These are phyloP conservation scores for Yarrowia sp. DNA, from an alignment of 805 yeast genomes.

Conservation along the genomic window DNA sequence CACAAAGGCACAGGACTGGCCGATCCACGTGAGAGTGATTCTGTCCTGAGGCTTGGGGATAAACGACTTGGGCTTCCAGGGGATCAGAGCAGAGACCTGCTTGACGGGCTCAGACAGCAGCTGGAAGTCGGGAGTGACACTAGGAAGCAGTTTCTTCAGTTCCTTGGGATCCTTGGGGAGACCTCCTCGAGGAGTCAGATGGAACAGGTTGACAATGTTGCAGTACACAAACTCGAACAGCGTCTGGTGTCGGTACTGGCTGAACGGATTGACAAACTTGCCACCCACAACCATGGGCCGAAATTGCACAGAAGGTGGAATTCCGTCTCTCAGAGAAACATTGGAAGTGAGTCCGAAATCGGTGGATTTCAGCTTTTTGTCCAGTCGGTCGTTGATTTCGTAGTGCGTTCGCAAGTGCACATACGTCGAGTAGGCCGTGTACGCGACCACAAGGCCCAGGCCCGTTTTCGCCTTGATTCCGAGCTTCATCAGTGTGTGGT, in stretches of 20 bases:
- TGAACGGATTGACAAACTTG: conserved; percentile 87
- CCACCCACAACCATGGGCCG: conserved; percentile 67
- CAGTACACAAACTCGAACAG: conserved; percentile 82
- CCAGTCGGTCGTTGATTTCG: conserved; percentile 59
- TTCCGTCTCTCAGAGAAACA: conserved; percentile 41
- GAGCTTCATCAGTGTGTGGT: conserved; percentile 27
- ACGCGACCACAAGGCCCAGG: conserved; percentile 51
- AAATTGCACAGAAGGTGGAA: conserved; percentile 49
- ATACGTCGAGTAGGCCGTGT: conserved; percentile 70
- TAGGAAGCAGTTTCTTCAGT: conserved; percentile 65
- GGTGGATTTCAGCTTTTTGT: conserved; percentile 44
- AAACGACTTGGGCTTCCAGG: conserved; percentile 43
- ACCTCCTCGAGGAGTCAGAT: conserved; percentile 64
- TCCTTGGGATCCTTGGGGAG: conserved; percentile 58
- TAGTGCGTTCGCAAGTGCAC: conserved; percentile 62
- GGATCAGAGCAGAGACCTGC: conserved; percentile 44
- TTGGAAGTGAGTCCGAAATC: conserved; percentile 19
- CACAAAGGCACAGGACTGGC: conserved; percentile 84
- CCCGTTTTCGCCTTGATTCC: conserved; percentile 43
- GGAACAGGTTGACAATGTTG: conserved; percentile 73
- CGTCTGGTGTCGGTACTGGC: conserved; percentile 89
- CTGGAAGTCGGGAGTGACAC: conserved; percentile 63
- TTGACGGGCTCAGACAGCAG: conserved; percentile 49
- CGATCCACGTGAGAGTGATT: conserved; percentile 85
- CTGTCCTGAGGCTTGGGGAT: conserved; percentile 48